phyloP scores from a whole-genome alignment of 768 basidiomycete genomes.

The Hygrophoropsis aurantiaca region DNA sequence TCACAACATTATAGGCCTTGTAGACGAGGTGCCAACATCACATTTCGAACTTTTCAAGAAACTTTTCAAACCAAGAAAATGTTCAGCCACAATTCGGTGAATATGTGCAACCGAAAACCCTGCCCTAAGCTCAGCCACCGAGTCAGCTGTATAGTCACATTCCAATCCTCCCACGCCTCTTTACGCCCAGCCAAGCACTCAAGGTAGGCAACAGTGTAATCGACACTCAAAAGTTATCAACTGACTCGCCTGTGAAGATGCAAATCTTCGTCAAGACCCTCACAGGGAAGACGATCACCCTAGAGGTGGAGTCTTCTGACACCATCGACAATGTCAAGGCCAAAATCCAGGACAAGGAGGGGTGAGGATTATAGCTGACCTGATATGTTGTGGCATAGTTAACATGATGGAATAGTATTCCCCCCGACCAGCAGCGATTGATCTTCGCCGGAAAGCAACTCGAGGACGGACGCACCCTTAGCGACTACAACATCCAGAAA shows the following conservation, averaged over 20 bases:
- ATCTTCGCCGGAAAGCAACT: conserved; percentile 99
- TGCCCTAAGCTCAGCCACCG: conserved; percentile 31
- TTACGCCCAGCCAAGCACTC: conserved; percentile 2
- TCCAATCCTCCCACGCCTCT: conserved; percentile 15
- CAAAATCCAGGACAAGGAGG: conserved; percentile 79
- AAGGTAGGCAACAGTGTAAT: conserved; percentile 8
- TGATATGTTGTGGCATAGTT: conserved; percentile 46
- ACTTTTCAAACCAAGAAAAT: too few species aligned
- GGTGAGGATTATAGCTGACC: conserved; percentile 49
- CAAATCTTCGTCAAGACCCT: conserved; percentile 88
- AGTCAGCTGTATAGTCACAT: conserved; percentile 30
- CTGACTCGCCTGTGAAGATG: conserved; percentile 35
- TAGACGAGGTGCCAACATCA: neutral
- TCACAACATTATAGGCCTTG: neutral
- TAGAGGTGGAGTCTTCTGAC: conserved; percentile 96
- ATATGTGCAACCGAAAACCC: conserved; percentile 5
- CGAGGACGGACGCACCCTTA: conserved; percentile 94
- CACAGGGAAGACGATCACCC: conserved; percentile 96
- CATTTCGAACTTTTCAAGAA: too few species aligned
- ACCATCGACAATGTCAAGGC: conserved; percentile 96
- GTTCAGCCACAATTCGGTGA: neutral
- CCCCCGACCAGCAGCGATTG: conserved; percentile 92
- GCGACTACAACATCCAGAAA: conserved; percentile 98
- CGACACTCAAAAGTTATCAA: neutral
- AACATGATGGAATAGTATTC: conserved; percentile 55